Percentiles rank a stretch among this genome's conserved stretches.
phyloP scores from a whole-genome alignment of 257 asterid genomes.

The Striga asiatica region DNA sequence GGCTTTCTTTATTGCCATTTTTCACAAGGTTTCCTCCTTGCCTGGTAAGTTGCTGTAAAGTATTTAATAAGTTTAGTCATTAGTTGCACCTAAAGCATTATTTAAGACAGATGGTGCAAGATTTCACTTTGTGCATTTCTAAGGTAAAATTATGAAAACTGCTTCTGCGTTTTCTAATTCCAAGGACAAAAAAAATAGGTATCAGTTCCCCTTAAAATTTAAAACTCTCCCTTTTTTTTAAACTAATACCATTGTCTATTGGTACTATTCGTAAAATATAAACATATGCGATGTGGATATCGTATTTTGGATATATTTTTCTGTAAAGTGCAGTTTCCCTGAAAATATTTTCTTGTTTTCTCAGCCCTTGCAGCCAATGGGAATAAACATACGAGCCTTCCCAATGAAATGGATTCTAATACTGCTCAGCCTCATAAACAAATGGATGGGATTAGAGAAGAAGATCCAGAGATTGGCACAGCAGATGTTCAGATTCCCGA shows the following conservation, averaged over 20 bases:
- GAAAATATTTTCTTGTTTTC: not conserved
- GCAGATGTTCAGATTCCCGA: slow-evolving; percentile 28
- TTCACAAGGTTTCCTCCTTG: slow-evolving; percentile 53
- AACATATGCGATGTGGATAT: not conserved
- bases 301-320: not conserved
- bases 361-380: slow-evolving; percentile 31
- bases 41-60: slow-evolving; percentile 56
- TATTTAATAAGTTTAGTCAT: not conserved
- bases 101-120: not conserved
- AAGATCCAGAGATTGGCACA: slow-evolving; percentile 23
- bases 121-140: not conserved
- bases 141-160: not conserved
- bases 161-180: not conserved
- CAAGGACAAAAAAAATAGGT: too few relatives aligned
- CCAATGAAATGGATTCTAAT: slow-evolving; percentile 26
- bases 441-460: slow-evolving; percentile 30
- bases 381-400: slow-evolving; percentile 32
- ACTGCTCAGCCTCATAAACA: slow-evolving; percentile 24
- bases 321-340: slow-evolving; percentile 7
- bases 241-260: not conserved
- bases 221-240: not conserved
- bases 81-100: not conserved
- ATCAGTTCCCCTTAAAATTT: not conserved
- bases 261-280: not conserved
- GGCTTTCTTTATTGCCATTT: slow-evolving; percentile 93